Percentiles rank a stretch among this genome's conserved stretches.
Conservation (phyloP, 139 green algal species). For the Nannochloris sp. region DNA sequence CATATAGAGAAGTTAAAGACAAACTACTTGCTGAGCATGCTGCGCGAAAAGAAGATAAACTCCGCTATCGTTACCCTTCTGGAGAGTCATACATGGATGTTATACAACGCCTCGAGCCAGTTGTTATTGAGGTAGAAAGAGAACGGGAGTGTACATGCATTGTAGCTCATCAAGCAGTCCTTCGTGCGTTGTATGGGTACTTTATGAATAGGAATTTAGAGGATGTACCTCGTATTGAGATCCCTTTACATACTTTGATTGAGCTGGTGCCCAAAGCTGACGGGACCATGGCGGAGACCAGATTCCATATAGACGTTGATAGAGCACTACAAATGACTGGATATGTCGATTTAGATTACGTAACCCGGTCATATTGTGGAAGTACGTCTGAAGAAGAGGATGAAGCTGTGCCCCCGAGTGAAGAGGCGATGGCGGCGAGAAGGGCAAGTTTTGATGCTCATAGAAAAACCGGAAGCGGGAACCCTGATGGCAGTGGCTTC, state of each 20-base stretch:
- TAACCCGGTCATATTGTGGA: too few species aligned
- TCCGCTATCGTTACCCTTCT: slow-evolving; percentile 82
- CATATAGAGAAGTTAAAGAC: slow-evolving; percentile 71
- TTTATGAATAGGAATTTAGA: slow-evolving; percentile 57
- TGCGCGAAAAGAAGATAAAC: slow-evolving; percentile 77
- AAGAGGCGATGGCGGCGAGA: slow-evolving; percentile 73
- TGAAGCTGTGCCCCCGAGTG: slow-evolving; percentile 73
- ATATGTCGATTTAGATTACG: too few species aligned
- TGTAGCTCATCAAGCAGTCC: slow-evolving; percentile 79
- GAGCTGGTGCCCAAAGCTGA: slow-evolving; percentile 79
- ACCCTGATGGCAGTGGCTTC: background rate
- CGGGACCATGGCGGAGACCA: slow-evolving; percentile 71
- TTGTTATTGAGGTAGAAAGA: slow-evolving; percentile 87
- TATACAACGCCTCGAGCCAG: slow-evolving; percentile 81
- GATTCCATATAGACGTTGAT: slow-evolving; percentile 45
- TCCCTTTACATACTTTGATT: slow-evolving; percentile 90
- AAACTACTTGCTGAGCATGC: slow-evolving; percentile 67
- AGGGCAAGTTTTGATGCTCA: slow-evolving; percentile 44
- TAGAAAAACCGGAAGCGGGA: background rate
- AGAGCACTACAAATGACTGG: background rate
- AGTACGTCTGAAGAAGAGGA: too few species aligned
- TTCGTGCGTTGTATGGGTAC: slow-evolving; percentile 83
- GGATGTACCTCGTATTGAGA: slow-evolving; percentile 68
- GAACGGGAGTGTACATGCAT: slow-evolving; percentile 77
- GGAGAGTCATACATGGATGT: slow-evolving; percentile 90